Evolutionary conservation across 177 flowering plant genomes (phyloP).

Genomic region (Tripterygium wilfordii): DNA sequence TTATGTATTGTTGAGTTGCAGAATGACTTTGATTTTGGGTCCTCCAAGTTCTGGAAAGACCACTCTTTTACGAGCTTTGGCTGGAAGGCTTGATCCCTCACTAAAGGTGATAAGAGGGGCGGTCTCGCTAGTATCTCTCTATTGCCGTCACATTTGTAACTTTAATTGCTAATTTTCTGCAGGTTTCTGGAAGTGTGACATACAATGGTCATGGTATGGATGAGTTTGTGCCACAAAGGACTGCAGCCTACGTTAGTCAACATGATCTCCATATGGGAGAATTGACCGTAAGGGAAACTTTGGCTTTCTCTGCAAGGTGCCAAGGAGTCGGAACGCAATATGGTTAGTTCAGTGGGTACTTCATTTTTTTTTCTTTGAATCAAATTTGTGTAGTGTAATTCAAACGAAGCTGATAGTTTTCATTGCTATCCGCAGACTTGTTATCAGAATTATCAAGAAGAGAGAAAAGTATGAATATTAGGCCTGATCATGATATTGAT

Average conservation of each 20-base stretch:
- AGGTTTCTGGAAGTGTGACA: conserved; percentile 25
- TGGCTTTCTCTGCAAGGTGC: conserved; percentile 32
- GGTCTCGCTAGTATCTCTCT: no score
- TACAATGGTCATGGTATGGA: conserved; percentile 31
- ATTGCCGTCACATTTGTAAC: neutral
- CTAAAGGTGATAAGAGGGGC: no score
- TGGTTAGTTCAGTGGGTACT: conserved; percentile 14
- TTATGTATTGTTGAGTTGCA: neutral
- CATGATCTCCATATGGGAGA: conserved; percentile 29
- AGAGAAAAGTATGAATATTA: conserved; percentile 39
- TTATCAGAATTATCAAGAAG: conserved; percentile 39
- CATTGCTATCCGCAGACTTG: conserved; percentile 30
- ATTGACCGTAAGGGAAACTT: conserved; percentile 36
- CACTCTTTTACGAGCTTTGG: conserved; percentile 16
- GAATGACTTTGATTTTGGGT: conserved; percentile 7
- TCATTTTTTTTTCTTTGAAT: neutral
- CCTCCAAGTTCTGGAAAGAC: conserved; percentile 6
- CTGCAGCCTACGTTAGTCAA: conserved; percentile 31
- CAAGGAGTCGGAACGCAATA: conserved; percentile 30
- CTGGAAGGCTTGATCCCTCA: conserved; percentile 20
- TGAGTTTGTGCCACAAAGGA: conserved; percentile 33
- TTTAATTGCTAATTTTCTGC: neutral
- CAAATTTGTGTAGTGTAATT: no score
- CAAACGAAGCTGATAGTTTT: no score
- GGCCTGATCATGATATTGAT: conserved; percentile 49